Evolutionary conservation across 108 stramenopile genomes (phyloP).

Genomic region (Craspedostauros australis): DNA sequence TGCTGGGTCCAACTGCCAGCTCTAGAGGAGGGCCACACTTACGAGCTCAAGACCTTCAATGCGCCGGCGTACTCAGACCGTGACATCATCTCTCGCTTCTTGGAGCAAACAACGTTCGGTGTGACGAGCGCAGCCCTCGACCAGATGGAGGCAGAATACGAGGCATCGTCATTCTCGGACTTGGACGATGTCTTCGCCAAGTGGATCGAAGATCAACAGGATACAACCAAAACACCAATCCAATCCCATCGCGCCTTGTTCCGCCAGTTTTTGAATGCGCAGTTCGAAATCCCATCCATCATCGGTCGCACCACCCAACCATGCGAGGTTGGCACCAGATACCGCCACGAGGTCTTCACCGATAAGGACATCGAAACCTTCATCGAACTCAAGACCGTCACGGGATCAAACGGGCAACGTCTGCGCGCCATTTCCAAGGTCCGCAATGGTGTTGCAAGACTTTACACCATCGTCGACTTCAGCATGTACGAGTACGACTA

Average conservation of each 20-base stretch:
- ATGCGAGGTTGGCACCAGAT: constrained; percentile 1
- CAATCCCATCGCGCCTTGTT: constrained; percentile 21
- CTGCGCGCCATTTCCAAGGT: too few species aligned
- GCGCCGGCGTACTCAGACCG: neutral
- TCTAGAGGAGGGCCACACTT: neutral
- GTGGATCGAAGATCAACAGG: constrained; percentile 11
- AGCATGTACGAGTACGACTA: too few species aligned
- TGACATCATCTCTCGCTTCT: constrained; percentile 38
- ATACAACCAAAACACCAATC: neutral
- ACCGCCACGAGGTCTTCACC: constrained; percentile 2
- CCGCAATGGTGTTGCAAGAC: too few species aligned
- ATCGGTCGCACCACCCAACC: constrained; percentile 5
- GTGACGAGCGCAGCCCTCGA: too few species aligned
- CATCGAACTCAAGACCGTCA: neutral
- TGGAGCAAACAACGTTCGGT: constrained; percentile 64
- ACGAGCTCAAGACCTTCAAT: neutral
- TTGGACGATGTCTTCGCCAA: too few species aligned
- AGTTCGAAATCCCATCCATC: constrained; percentile 4
- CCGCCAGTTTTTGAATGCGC: neutral
- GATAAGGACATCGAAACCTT: neutral
- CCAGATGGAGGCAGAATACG: too few species aligned
- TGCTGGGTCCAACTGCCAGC: too few species aligned
- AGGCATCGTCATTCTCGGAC: too few species aligned
- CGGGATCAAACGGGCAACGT: too few species aligned
- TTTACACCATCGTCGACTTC: too few species aligned